These are phyloP conservation scores for Pseudocercospora eumusae DNA, from an alignment of 2,329 filamentous ascomycete genomes.

Conservation along the genomic window DNA sequence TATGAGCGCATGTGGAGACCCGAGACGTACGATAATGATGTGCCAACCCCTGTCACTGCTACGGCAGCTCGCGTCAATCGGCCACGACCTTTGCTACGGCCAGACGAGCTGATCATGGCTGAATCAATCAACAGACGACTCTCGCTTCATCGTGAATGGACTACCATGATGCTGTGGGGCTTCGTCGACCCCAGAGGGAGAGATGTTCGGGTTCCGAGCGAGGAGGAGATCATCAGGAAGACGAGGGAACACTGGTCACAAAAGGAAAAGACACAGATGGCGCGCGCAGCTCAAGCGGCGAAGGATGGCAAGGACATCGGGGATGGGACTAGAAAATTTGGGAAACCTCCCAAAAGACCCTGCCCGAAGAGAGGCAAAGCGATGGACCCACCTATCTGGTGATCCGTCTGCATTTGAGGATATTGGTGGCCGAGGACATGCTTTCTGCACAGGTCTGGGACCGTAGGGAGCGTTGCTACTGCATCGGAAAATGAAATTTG, in stretches of 20 bases:
- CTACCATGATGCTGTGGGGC: constrained; percentile 64
- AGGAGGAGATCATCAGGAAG: constrained; percentile 13
- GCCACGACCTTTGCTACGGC: constrained; percentile 19
- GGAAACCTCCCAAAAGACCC: neutral
- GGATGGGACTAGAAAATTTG: neutral
- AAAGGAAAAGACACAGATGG: constrained; percentile 14
- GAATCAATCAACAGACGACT: constrained; percentile 59
- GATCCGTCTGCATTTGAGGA: neutral
- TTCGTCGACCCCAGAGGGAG: constrained; percentile 18
- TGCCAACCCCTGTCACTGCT: neutral
- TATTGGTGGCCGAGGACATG: neutral
- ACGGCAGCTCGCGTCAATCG: constrained; percentile 1
- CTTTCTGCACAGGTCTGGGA: neutral
- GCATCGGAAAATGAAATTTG: neutral
- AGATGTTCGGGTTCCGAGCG: constrained; percentile 1
- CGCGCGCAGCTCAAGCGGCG: neutral
- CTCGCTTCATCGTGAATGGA: constrained; percentile 55
- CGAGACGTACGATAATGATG: constrained; percentile 8
- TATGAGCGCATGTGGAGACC: constrained; percentile 17
- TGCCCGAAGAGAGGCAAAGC: neutral
- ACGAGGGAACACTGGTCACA: constrained; percentile 15
- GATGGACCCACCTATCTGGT: neutral
- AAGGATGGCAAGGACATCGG: neutral
- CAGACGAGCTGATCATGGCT: constrained; percentile 53
- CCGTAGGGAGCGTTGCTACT: neutral